phyloP scores from a whole-genome alignment of 2,329 filamentous ascomycete genomes.

The Dactylellina cionopaga region DNA sequence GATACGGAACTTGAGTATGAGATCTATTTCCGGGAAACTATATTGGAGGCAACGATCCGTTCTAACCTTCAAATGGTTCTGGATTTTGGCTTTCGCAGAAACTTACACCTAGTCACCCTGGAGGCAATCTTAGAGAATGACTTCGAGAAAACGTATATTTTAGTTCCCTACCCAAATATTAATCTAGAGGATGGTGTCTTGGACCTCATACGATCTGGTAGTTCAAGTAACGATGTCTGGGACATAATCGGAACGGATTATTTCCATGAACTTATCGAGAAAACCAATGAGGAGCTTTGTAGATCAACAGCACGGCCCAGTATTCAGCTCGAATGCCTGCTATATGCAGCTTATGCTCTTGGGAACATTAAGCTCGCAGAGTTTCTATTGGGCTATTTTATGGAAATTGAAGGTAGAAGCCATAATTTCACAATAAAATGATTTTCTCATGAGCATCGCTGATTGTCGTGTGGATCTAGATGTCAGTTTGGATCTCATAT shows the following conservation, averaged over 20 bases:
- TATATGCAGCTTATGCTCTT: no score
- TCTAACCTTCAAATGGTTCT: background rate
- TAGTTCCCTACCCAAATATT: background rate
- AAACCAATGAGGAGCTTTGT: background rate
- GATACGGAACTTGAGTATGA: background rate
- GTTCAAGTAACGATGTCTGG: background rate
- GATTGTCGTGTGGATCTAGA: no score
- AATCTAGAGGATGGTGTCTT: background rate
- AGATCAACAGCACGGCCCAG: no score
- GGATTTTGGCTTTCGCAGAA: background rate
- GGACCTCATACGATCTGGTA: background rate
- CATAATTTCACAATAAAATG: no score
- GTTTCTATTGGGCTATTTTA: no score
- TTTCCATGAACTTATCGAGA: background rate
- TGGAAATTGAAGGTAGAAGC: no score
- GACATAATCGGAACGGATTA: background rate
- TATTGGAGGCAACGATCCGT: no score
- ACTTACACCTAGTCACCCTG: background rate
- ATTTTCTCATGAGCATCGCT: no score
- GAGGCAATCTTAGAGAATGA: background rate
- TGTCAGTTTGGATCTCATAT: no score
- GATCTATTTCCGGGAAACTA: background rate
- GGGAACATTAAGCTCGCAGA: no score
- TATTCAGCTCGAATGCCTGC: no score
- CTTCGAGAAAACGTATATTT: background rate